A percentile compares a stretch with the other conserved stretches of the same genome.
Conservation (phyloP, 768 basidiomycete genomes). For the Tylopilus cervinicoccineus region DNA sequence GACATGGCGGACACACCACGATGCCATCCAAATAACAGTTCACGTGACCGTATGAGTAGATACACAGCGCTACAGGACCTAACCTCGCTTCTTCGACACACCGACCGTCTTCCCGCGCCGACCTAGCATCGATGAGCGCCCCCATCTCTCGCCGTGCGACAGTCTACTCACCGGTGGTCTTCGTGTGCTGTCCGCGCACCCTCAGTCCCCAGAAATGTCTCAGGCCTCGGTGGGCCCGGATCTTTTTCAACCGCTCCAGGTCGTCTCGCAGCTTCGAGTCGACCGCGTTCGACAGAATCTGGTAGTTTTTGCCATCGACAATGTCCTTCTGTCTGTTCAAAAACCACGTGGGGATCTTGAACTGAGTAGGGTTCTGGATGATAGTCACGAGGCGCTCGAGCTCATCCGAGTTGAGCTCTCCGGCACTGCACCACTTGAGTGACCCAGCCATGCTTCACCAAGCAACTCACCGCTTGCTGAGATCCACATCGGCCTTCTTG, state of each 20-base stretch:
- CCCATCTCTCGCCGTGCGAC: neutral
- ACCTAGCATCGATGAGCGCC: constrained; percentile 42
- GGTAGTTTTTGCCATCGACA: constrained; percentile 93
- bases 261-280: constrained; percentile 99
- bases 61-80: constrained; percentile 20
- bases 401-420: constrained; percentile 99
- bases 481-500: constrained; percentile 99
- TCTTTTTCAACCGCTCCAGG: constrained; percentile 98
- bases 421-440: constrained; percentile 59
- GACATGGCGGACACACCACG: constrained; percentile 28
- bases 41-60: constrained; percentile 17
- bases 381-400: constrained; percentile 98
- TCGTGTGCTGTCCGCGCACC: constrained; percentile 98
- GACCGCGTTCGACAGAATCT: constrained; percentile 93
- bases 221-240: constrained; percentile 92
- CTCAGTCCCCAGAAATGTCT: constrained; percentile 93
- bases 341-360: constrained; percentile 99
- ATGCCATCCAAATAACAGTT: constrained; percentile 3
- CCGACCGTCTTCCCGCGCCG: constrained; percentile 95
- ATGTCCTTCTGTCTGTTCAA: constrained; percentile 99
- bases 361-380: constrained; percentile 98
- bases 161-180: constrained; percentile 78
- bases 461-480: constrained; percentile 89
- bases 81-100: constrained; percentile 88
- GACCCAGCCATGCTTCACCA: neutral